phyloP scores from a whole-genome alignment of 106 monocot genomes.

The Dioscorea dumetorum region DNA sequence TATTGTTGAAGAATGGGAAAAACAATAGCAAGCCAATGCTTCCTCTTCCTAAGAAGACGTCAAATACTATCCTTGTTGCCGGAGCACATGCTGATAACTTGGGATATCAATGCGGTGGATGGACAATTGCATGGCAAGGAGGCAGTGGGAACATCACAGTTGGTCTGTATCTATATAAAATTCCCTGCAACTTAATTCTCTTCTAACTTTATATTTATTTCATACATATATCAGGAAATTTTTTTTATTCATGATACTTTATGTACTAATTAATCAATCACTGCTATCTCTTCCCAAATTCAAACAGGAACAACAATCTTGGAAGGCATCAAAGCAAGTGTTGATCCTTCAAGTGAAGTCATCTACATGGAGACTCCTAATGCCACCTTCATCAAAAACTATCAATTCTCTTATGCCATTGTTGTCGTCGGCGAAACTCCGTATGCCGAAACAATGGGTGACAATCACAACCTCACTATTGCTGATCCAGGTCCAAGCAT shows the following conservation, averaged over 20 bases:
- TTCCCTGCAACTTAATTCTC: too few relatives aligned
- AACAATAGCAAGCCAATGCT: background rate
- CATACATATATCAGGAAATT: too few relatives aligned
- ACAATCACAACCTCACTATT: conserved; percentile 46
- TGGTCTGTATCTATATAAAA: conserved; percentile 44
- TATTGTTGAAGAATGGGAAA: conserved; percentile 5
- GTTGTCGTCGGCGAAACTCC: conserved; percentile 52
- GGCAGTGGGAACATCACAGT: conserved; percentile 44
- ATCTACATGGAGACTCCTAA: conserved; percentile 41
- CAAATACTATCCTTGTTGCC: conserved; percentile 56
- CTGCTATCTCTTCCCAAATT: background rate
- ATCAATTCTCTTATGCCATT: conserved; percentile 43
- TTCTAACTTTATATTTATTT: too few relatives aligned
- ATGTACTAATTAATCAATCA: too few relatives aligned
- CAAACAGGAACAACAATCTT: conserved; percentile 47
- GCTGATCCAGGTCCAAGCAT: conserved; percentile 31
- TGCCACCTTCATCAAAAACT: conserved; percentile 13
- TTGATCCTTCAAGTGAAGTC: conserved; percentile 29
- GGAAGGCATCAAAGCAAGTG: conserved; percentile 39
- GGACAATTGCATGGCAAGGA: conserved; percentile 66
- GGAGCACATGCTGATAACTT: conserved; percentile 64
- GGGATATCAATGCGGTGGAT: conserved; percentile 78
- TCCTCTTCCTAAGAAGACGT: conserved; percentile 21
- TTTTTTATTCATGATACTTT: too few relatives aligned
- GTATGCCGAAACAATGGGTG: conserved; percentile 44